A percentile compares a stretch with the other conserved stretches of the same genome.
Evolutionary conservation across 1,284 basidiomycete species (phyloP).

Genomic region (Clitocybe nebularis): DNA sequence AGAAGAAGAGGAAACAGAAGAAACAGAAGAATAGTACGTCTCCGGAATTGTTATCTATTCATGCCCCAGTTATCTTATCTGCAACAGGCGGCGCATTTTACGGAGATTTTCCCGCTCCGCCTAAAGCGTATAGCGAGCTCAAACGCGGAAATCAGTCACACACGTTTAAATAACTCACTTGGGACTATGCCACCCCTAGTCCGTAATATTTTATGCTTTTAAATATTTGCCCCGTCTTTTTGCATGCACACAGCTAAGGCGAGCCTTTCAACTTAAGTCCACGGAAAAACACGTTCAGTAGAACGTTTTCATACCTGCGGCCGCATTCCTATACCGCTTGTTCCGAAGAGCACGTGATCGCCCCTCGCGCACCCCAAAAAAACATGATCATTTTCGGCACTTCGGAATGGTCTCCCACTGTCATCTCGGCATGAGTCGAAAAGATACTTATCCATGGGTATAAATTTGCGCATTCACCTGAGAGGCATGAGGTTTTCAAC

Average conservation of each 20-base stretch:
- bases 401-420: conserved; percentile 8
- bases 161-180: conserved; percentile 63
- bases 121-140: conserved; percentile 62
- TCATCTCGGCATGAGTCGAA: conserved; percentile 8
- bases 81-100: conserved; percentile 37
- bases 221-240: no score
- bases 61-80: conserved; percentile 1
- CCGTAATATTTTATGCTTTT: background rate
- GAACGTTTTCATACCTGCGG: no score
- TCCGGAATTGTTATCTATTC: conserved; percentile 18
- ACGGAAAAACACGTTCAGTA: no score
- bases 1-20: conserved; percentile 36
- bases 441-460: conserved; percentile 6
- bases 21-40: conserved; percentile 33
- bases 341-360: conserved; percentile 1
- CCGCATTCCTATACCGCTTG: no score
- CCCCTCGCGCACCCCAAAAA: conserved; percentile 4
- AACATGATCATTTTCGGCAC: conserved; percentile 9
- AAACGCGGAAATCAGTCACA: conserved; percentile 68
- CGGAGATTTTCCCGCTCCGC: conserved; percentile 64
- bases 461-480: conserved; percentile 7
- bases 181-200: conserved; percentile 8
- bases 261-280: no score
- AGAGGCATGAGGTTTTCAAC: background rate
- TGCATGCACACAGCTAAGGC: no score